Conservation (phyloP, 768 basidiomycete species). For the Kwoniella botswanensis region DNA sequence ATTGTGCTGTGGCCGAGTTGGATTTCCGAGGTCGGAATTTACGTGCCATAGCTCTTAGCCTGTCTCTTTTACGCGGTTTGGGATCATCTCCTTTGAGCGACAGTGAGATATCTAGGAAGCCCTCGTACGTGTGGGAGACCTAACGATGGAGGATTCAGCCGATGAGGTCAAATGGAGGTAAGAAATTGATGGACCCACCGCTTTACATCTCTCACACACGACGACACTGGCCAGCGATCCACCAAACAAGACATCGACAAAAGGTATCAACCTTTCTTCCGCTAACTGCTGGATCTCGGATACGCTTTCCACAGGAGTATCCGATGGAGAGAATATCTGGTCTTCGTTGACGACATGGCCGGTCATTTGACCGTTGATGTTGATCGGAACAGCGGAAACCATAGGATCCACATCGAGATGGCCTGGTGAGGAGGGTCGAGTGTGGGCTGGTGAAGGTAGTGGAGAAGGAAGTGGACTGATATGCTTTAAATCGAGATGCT, state of each 20-base stretch:
- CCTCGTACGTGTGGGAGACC: conserved; percentile 84
- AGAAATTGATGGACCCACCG: conserved; percentile 62
- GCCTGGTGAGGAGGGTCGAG: conserved; percentile 30
- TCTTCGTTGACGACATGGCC: conserved; percentile 18
- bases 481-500: conserved; percentile 17
- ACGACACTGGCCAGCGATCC: conserved; percentile 88
- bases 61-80: conserved; percentile 75
- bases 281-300: conserved; percentile 17
- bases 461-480: conserved; percentile 37
- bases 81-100: conserved; percentile 81
- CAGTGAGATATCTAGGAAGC: conserved; percentile 90
- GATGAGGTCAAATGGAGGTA: neutral
- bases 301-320: neutral
- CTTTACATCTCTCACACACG: conserved; percentile 92
- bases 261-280: conserved; percentile 68
- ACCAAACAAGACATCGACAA: conserved; percentile 88
- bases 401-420: conserved; percentile 25
- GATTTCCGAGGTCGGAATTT: conserved; percentile 61
- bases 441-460: conserved; percentile 37
- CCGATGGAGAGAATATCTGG: conserved; percentile 6
- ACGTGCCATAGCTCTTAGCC: conserved; percentile 74
- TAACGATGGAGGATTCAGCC: conserved; percentile 25
- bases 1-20: conserved; percentile 14
- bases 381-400: conserved; percentile 6
- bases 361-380: conserved; percentile 8